These are phyloP conservation scores for Paramecium pentaurelia DNA, from an alignment of 73 alveolate genomes.

Conservation along the genomic window DNA sequence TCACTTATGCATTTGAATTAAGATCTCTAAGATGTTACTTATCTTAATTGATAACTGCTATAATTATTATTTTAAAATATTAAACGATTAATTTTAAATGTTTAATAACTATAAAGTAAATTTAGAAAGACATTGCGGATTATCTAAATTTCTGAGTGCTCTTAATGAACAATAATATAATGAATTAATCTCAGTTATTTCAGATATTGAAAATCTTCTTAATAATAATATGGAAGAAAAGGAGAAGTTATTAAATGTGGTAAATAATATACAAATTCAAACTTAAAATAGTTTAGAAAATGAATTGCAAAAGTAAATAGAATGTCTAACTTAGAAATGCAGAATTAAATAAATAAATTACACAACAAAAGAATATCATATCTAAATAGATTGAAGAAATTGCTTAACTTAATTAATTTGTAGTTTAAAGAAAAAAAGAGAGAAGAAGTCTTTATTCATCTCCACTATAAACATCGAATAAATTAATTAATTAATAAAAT, in stretches of 20 bases:
- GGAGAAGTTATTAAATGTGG: neutral
- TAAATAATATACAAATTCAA: neutral
- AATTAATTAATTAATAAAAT: neutral
- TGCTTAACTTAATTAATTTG: slow-evolving; percentile 4
- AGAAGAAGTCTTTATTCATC: slow-evolving; percentile 6
- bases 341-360: neutral
- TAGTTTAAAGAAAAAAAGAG: neutral
- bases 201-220: neutral
- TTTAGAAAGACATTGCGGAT: neutral
- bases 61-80: too few relatives aligned
- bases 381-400: neutral
- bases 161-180: neutral
- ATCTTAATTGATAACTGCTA: too few relatives aligned
- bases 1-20: too few relatives aligned
- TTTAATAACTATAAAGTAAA: neutral
- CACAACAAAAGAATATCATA: neutral
- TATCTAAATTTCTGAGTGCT: neutral
- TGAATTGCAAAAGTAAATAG: neutral
- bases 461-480: neutral
- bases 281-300: neutral
- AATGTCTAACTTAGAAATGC: neutral
- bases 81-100: too few relatives aligned
- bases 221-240: neutral
- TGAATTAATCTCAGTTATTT: neutral
- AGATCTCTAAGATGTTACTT: too few relatives aligned